Evolutionary conservation across 345 rosid genomes (phyloP), one percentile per base, ranked within the genome.

Genomic region (Ricinus communis): DNA sequence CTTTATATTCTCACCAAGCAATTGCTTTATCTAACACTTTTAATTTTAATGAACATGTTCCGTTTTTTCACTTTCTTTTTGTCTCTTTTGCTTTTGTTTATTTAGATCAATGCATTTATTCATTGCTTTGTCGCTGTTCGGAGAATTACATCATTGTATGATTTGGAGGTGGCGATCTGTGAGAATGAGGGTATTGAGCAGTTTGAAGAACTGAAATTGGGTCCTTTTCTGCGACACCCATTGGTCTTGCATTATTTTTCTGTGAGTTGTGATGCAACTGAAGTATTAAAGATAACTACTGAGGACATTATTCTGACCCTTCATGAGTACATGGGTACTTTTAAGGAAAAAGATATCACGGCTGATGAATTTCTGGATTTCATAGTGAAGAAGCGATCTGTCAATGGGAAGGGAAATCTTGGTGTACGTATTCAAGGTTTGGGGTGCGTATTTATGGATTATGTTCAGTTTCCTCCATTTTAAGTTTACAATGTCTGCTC

Each of bases 91-190:
- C 53, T 40, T 62, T 65, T 56, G 21, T 31, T 64, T 66, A 33
- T 77, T 57, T 80, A 93, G 98, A 77, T 93, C 66, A 88, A 91
- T 86, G 89, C 96, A 12, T 93, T 88, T 82, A 90, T 93, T 68
- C 91, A 88, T 74, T 93, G 98, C 84, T 93, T 82, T 66, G 85
- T 88, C 51, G 93, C 82, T 68, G 93, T 85, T 40, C 75, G 88
- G 77, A 82, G 79, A 65, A 85, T 93, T 9, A 83, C 91, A 64
- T 81, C 97, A 27, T 73, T 93, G 78, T 76, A 87, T 82, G 98
- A 93, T 73, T 80, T 93, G 89, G 87, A 91, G 75, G 75, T 69
- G 74, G 96, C 87, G 30, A 80, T 91, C 27, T 90, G 98, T 74
- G 71, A 80, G 63, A 87, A 75, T 71, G 96, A 91, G 83, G 86